phyloP scores from a whole-genome alignment of 495 filamentous ascomycete species.

The Tuber microsphaerosporum region DNA sequence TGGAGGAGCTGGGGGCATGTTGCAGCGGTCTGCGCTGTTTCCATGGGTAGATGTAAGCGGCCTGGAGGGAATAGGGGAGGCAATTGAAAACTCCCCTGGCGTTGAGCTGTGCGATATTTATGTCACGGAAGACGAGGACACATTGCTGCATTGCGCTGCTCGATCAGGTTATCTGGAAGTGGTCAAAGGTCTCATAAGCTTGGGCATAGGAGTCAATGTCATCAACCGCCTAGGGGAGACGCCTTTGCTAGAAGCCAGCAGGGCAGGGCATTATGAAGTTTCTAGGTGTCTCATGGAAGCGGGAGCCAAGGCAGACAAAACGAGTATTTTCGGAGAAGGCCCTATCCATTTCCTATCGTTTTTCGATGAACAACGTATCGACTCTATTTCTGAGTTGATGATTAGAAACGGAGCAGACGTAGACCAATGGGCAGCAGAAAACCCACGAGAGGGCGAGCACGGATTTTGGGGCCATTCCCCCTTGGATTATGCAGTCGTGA shows the following conservation, averaged over 20 bases:
- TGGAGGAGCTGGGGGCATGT: neutral
- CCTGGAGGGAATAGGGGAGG: neutral
- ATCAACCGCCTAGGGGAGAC: neutral
- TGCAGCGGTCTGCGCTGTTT: neutral
- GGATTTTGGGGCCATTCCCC: neutral
- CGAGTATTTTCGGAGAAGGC: neutral
- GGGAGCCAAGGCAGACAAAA: neutral
- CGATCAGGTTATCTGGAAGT: slow-evolving; percentile 5
- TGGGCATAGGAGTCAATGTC: slow-evolving; percentile 6
- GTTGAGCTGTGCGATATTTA: neutral
- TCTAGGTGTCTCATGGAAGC: neutral
- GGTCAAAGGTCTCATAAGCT: neutral
- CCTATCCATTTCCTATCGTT: neutral
- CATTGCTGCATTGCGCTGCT: slow-evolving; percentile 6
- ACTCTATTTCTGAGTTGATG: neutral
- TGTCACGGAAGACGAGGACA: neutral
- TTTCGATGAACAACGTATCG: neutral
- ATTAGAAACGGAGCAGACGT: neutral
- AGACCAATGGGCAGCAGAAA: neutral
- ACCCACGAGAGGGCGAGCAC: neutral
- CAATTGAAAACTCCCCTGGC: neutral
- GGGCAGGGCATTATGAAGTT: neutral
- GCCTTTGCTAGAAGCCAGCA: slow-evolving; percentile 9
- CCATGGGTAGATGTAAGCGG: neutral
- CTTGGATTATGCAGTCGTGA: neutral